Base-by-base conservation (phyloP, 2,329 filamentous ascomycete genomes). In the Onygena corvina region DNA sequence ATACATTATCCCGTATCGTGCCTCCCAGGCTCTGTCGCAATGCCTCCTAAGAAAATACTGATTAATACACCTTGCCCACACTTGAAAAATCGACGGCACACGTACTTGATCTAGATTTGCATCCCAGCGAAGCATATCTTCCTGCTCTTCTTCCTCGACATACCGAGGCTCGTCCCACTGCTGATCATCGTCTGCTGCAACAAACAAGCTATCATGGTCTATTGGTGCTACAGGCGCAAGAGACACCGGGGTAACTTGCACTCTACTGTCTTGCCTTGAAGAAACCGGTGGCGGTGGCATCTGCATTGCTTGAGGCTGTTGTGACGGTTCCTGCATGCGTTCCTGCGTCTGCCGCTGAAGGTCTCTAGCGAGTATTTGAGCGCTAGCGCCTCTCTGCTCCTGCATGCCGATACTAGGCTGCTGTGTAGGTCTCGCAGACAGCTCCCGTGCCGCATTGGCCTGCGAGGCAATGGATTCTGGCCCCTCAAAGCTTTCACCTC, bases 111-210 rank as follows among this genome's bases (percentile, higher is more conserved):
- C 71, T 21, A 71, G 73, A 56, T 71, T 76, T 25, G 75, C 72
- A 60, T 81, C 76, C 76, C 79, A 81, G 2, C 77, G 76, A 42
- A 81, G 69, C 48, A 74, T 76, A 60, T 82, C 79, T 57, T 75
- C 72, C 8, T 76, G 70, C 40, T 79, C 70, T 18, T 71, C 65
- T 18, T 71, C 71, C 12, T 47, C 46, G 7, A 18, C 40, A 49
- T 71, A 73, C 50, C 76, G 73, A 16, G 73, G 67, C 21, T 78
- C 77, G 57, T 80, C 77, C 79, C 79, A 83, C 48, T 71, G 68
- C 31, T 67, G 67, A 55, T 81, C 54, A 51, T 80, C 76, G 51
- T 80, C 75, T n/a, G 69, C 70, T 11, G 76, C 74, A 42, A 83
- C 71, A 57, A 83, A 83, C 4, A 83, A 65, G 56, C 75, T 79